These are phyloP conservation scores for Suhomyces terraborum DNA, from an alignment of 1,139 yeast species.

Conservation along the genomic window DNA sequence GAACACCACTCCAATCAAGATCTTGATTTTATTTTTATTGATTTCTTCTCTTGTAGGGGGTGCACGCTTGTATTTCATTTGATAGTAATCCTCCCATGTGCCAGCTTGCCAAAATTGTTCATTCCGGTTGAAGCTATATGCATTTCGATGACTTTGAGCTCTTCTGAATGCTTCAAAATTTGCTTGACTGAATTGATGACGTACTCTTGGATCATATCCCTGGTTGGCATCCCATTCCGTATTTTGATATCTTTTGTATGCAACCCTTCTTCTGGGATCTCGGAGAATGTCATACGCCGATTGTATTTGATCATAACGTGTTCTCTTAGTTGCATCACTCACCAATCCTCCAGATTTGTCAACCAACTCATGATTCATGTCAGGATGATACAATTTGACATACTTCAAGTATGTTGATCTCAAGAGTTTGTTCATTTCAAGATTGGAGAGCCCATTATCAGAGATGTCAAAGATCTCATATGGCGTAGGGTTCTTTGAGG, in stretches of 20 bases:
- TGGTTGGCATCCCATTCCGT: conserved; percentile 28
- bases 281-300: conserved; percentile 73
- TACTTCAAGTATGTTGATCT: conserved; percentile 60
- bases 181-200: conserved; percentile 16
- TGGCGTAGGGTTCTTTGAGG: conserved; percentile 61
- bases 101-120: conserved; percentile 66
- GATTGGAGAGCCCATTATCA: conserved; percentile 24
- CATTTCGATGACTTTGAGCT: conserved; percentile 42
- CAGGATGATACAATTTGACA: conserved; percentile 89
- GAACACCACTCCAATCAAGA: conserved; percentile 44
- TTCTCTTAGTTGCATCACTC: conserved; percentile 46
- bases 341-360: conserved; percentile 31
- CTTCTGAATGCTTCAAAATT: conserved; percentile 33
- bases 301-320: conserved; percentile 68
- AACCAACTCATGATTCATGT: conserved; percentile 43
- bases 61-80: conserved; percentile 39
- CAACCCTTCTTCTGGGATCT: conserved; percentile 50
- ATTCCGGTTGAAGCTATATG: conserved; percentile 37
- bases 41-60: conserved; percentile 48
- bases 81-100: conserved; percentile 69
- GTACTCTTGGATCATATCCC: conserved; percentile 9
- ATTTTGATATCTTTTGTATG: conserved; percentile 31
- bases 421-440: conserved; percentile 46
- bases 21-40: conserved; percentile 48
- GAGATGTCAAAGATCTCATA: conserved; percentile 65